A percentile compares a stretch with the other conserved stretches of the same genome.
Conservation (phyloP, 2,329 filamentous ascomycete species). For the Byssochlamys sp. region DNA sequence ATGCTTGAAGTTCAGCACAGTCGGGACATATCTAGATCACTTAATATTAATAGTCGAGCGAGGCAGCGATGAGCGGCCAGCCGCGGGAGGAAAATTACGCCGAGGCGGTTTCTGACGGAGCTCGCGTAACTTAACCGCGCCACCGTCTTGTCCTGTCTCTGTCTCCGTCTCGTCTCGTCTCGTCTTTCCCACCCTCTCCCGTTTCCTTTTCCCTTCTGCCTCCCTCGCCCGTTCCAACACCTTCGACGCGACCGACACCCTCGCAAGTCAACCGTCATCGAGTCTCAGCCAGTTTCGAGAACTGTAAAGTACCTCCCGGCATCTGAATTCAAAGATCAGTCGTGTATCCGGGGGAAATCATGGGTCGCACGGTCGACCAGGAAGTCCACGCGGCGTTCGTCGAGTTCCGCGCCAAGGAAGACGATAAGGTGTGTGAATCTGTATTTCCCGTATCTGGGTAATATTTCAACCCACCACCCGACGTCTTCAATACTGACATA, state of each 20-base stretch:
- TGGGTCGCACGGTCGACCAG: constrained; percentile 45
- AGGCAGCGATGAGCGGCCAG: neutral
- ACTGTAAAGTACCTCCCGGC: constrained; percentile 6
- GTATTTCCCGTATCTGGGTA: constrained; percentile 30
- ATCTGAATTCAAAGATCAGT: constrained; percentile 9
- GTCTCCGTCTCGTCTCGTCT: constrained; percentile 10
- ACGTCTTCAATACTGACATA: constrained; percentile 27
- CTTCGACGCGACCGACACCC: constrained; percentile 7
- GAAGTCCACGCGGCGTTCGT: constrained; percentile 45
- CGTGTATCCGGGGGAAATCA: constrained; percentile 18
- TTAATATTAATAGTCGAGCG: neutral
- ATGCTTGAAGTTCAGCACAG: neutral
- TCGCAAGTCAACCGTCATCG: neutral
- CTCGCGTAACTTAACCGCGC: constrained; percentile 21
- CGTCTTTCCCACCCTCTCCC: constrained; percentile 1
- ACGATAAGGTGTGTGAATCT: constrained; percentile 39
- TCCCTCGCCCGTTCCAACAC: constrained; percentile 7
- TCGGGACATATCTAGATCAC: neutral
- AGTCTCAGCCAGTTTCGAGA: constrained; percentile 1
- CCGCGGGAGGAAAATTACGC: constrained; percentile 15
- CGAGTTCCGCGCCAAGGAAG: constrained; percentile 46
- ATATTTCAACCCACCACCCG: constrained; percentile 27
- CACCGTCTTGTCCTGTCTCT: constrained; percentile 15
- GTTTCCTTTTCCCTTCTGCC: constrained; percentile 5
- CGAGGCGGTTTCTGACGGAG: constrained; percentile 10